Percentiles rank a stretch among this genome's conserved stretches.
Evolutionary conservation across 768 basidiomycete species (phyloP).

Genomic region (Phlegmacium glaucopus): DNA sequence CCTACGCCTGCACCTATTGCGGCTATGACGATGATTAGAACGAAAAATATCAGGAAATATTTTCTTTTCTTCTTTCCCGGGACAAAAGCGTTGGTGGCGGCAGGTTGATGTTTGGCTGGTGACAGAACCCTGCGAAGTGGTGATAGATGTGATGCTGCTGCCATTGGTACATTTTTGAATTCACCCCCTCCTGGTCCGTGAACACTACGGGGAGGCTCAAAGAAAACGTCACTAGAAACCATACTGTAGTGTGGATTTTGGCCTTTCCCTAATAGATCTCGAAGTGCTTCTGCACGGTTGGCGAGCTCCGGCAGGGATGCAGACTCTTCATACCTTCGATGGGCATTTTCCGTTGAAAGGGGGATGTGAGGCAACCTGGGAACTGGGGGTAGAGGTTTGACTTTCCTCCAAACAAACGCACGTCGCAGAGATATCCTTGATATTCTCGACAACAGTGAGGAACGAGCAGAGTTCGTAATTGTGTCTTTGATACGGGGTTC

Average conservation of each 20-base stretch:
- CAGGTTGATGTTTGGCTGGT: neutral
- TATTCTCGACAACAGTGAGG: constrained; percentile 50
- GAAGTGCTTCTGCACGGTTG: constrained; percentile 45
- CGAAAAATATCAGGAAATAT: constrained; percentile 20
- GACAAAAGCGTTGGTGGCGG: neutral
- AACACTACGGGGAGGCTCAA: neutral
- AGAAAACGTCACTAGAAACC: constrained; percentile 19
- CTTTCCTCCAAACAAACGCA: constrained; percentile 38
- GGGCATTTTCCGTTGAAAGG: constrained; percentile 36
- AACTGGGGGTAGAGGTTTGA: constrained; percentile 59
- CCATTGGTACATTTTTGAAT: neutral
- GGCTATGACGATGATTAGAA: constrained; percentile 31
- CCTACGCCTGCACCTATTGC: constrained; percentile 44
- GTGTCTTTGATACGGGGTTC: constrained; percentile 8
- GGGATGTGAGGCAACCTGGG: constrained; percentile 48
- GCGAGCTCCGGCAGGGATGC: constrained; percentile 50
- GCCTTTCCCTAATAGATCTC: constrained; percentile 49
- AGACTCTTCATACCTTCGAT: constrained; percentile 41
- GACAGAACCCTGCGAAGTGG: neutral
- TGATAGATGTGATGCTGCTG: neutral
- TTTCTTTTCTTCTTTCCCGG: constrained; percentile 4
- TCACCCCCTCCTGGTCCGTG: no score
- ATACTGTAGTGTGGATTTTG: constrained; percentile 49
- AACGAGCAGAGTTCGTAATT: constrained; percentile 34
- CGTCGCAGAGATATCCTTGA: constrained; percentile 38